Base-by-base conservation (phyloP, 2,329 filamentous ascomycete genomes). In the Arthrobotrys sinensis region DNA sequence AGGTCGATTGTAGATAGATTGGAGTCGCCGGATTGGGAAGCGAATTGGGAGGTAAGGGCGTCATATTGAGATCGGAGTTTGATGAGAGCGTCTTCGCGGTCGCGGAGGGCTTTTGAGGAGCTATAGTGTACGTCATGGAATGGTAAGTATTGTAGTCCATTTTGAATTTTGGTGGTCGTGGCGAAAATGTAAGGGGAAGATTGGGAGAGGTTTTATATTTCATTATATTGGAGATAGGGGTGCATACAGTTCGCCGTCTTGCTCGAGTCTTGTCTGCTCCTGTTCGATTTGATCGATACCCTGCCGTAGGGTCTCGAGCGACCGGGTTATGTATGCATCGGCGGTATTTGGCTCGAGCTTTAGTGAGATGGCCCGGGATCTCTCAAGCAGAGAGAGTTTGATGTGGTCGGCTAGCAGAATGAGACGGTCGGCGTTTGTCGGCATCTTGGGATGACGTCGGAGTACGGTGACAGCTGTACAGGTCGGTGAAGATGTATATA, bases 361-460 rank as follows among this genome's bases (percentile, higher is more conserved):
- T 52, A 97, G 88, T 12, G 90, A 92, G 82, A 93, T 90, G 60
- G 94, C 93, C 75, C 95, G 91, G 85, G 97, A 91, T 75, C 95
- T 91, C 86, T 98, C 96, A 28, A 98, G 90, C 14, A 99, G 88
- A 12, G 94, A 97, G 79, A 98, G 90, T 86, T 98, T 97, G 87
- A 98, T 93, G 85, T 98, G 95, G 86, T 99, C 96, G 82, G 94
- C 93, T 73, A 98, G 90, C 67, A 98, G 91, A 84, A 94, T 93
- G 81, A 98, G 91, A 85, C 97, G 94, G 83, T 90, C 79, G 71
- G 80, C 80, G 72, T 80, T 79, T 67, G 81, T 81, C 73, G 73
- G 50, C 73, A 77, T 76, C 14, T 52, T 66, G 63, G 8, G 14
- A 57, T 60, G 55, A 60, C 36, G 55, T 60, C 55, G 55, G 53